Conservation (phyloP, 352 stramenopile species). For the Globisporangium iwayamae region DNA sequence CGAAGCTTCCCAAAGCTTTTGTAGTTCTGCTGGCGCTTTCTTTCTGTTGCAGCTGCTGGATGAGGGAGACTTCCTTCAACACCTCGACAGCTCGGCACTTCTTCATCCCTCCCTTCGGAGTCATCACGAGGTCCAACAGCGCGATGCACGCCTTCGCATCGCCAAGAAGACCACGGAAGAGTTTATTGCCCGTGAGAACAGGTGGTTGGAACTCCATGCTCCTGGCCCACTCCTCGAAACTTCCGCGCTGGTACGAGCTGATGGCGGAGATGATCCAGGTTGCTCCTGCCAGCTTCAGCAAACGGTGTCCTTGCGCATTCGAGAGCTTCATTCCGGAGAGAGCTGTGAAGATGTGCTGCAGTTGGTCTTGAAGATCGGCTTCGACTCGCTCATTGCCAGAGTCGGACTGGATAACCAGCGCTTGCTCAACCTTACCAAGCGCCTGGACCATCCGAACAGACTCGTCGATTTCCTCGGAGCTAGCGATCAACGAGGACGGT, state of each 20-base stretch:
- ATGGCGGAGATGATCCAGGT: slow-evolving; percentile 35
- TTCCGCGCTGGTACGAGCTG: neutral
- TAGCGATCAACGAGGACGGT: slow-evolving; percentile 1
- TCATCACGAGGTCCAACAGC: slow-evolving; percentile 43
- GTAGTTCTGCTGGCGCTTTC: neutral
- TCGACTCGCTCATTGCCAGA: neutral
- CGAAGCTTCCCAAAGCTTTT: slow-evolving; percentile 17
- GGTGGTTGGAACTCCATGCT: neutral
- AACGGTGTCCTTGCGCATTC: slow-evolving; percentile 49
- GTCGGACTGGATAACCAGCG: neutral
- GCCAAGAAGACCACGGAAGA: slow-evolving; percentile 22
- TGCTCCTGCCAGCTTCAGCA: slow-evolving; percentile 47
- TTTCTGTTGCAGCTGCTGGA: slow-evolving; percentile 4
- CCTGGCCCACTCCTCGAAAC: neutral
- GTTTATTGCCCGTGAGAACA: slow-evolving; percentile 10
- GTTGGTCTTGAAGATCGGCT: slow-evolving; percentile 5
- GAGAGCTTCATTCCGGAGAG: slow-evolving; percentile 49
- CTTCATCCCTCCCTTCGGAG: slow-evolving; percentile 52
- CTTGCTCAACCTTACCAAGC: slow-evolving; percentile 9
- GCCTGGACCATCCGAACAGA: slow-evolving; percentile 9
- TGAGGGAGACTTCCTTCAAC: slow-evolving; percentile 7
- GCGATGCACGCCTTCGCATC: slow-evolving; percentile 20
- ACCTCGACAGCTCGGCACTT: slow-evolving; percentile 27
- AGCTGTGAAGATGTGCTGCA: slow-evolving; percentile 14
- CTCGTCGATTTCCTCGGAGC: neutral